A percentile compares a stretch with the other conserved stretches of the same genome.
Evolutionary conservation across 768 basidiomycete species (phyloP).

Genomic region (Boletus edulis): DNA sequence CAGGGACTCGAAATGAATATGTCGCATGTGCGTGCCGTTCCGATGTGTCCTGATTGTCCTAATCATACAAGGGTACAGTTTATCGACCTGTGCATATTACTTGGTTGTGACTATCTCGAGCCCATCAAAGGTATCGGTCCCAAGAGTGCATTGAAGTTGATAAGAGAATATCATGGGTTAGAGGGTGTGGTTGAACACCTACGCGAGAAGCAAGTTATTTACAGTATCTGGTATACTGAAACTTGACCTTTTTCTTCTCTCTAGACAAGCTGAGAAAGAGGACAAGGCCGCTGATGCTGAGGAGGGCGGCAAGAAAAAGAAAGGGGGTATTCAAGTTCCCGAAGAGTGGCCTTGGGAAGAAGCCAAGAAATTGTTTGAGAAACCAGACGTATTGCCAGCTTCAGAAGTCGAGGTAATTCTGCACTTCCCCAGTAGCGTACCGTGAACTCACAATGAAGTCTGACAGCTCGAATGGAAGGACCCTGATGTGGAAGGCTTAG

Average conservation of each 20-base stretch:
- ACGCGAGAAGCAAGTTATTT: constrained; percentile 60
- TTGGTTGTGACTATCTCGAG: constrained; percentile 98
- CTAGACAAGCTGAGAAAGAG: constrained; percentile 39
- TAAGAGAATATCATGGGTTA: constrained; percentile 77
- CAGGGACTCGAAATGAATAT: constrained; percentile 91
- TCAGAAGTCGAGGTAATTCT: constrained; percentile 74
- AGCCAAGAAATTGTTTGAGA: constrained; percentile 85
- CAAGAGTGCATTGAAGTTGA: constrained; percentile 90
- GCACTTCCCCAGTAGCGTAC: not conserved
- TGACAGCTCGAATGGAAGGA: constrained; percentile 87
- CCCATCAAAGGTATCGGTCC: constrained; percentile 98
- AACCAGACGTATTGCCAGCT: constrained; percentile 87
- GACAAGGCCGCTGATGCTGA: constrained; percentile 41
- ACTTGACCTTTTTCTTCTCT: not conserved
- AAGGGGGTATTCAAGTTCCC: constrained; percentile 76
- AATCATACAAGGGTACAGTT: constrained; percentile 52
- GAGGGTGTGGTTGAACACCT: constrained; percentile 74
- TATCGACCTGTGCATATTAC: constrained; percentile 91
- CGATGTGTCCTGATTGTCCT: not conserved
- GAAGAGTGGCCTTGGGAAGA: constrained; percentile 98
- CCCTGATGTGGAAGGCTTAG: constrained; percentile 90
- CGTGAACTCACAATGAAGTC: not conserved
- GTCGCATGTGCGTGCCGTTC: constrained; percentile 58
- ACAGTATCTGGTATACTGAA: not conserved
- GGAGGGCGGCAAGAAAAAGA: constrained; percentile 47